Percentiles rank a stretch among this genome's conserved stretches.
Conservation (phyloP, 1,284 basidiomycete species). For the Gastroboletus turbinatus region DNA sequence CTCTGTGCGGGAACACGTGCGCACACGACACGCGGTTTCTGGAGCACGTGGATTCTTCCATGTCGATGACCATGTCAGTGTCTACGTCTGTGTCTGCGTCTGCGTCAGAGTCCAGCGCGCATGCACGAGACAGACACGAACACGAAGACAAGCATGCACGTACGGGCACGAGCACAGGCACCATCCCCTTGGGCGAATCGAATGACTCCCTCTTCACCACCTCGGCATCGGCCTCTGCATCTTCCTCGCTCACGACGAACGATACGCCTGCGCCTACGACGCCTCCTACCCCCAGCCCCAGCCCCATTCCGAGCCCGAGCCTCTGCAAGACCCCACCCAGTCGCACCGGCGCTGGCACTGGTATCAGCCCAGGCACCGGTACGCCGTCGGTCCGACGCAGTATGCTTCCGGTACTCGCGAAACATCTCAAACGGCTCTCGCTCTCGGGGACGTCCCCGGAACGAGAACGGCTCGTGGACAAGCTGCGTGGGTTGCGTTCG, state of each 20-base stretch:
- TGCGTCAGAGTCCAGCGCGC: constrained; percentile 6
- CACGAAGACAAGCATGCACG: background rate
- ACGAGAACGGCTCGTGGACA: constrained; percentile 21
- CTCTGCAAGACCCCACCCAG: background rate
- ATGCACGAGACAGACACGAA: background rate
- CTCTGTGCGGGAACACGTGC: background rate
- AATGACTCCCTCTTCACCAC: constrained; percentile 32
- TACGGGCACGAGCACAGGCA: background rate
- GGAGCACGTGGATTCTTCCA: constrained; percentile 20
- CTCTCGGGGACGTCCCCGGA: constrained; percentile 14
- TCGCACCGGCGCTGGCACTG: background rate
- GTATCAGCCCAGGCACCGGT: background rate
- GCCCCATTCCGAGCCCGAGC: constrained; percentile 1
- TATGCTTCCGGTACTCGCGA: constrained; percentile 32
- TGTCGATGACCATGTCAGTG: constrained; percentile 14
- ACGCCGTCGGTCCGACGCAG: constrained; percentile 23
- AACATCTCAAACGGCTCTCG: constrained; percentile 27
- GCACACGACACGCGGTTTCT: constrained; percentile 19
- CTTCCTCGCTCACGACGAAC: constrained; percentile 22
- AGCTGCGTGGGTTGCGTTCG: constrained; percentile 16
- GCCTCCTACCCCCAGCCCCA: constrained; percentile 20
- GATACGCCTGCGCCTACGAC: constrained; percentile 27
- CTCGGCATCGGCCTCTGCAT: constrained; percentile 15
- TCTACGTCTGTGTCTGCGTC: constrained; percentile 15
- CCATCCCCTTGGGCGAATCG: constrained; percentile 24